Conservation (phyloP, 371 early-diverging fungal genomes). For the Coemansia sp. region DNA sequence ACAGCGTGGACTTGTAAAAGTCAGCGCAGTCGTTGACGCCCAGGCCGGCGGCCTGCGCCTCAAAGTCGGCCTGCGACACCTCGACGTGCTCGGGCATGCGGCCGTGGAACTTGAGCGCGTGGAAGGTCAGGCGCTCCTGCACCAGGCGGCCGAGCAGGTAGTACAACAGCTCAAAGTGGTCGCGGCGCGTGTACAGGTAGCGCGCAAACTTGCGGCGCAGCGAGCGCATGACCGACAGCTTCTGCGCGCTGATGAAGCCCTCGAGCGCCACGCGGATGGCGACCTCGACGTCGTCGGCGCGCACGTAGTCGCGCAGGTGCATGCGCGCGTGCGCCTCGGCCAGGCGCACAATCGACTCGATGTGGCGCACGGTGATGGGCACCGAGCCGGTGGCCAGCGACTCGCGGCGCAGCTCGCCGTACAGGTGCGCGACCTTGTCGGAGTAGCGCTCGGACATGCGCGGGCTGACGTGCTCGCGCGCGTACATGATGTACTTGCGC, state of each 20-base stretch:
- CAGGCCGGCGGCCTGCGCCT: slow-evolving; percentile 39
- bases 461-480: slow-evolving; percentile 86
- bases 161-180: slow-evolving; percentile 73
- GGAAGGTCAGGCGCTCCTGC: slow-evolving; percentile 72
- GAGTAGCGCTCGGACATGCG: slow-evolving; percentile 85
- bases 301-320: slow-evolving; percentile 75
- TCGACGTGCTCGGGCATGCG: slow-evolving; percentile 59
- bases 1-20: slow-evolving; percentile 44
- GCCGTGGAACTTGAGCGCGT: slow-evolving; percentile 61
- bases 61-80: slow-evolving; percentile 51
- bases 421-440: slow-evolving; percentile 78
- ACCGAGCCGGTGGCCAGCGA: slow-evolving; percentile 20
- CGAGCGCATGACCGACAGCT: slow-evolving; percentile 86
- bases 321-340: slow-evolving; percentile 97
- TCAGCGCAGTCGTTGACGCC: slow-evolving; percentile 43
- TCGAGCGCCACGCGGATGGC: slow-evolving; percentile 91
- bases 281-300: slow-evolving; percentile 81
- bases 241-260: slow-evolving; percentile 97
- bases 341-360: slow-evolving; percentile 98
- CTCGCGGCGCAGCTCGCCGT: slow-evolving; percentile 78
- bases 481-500: slow-evolving; percentile 98
- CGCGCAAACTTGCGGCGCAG: slow-evolving; percentile 80
- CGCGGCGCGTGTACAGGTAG: slow-evolving; percentile 75
- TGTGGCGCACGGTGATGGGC: slow-evolving; percentile 97
- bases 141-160: slow-evolving; percentile 73